Percentiles rank a stretch among this genome's conserved stretches.
phyloP scores from a whole-genome alignment of 1,284 basidiomycete species.

The Pholiota adiposa region DNA sequence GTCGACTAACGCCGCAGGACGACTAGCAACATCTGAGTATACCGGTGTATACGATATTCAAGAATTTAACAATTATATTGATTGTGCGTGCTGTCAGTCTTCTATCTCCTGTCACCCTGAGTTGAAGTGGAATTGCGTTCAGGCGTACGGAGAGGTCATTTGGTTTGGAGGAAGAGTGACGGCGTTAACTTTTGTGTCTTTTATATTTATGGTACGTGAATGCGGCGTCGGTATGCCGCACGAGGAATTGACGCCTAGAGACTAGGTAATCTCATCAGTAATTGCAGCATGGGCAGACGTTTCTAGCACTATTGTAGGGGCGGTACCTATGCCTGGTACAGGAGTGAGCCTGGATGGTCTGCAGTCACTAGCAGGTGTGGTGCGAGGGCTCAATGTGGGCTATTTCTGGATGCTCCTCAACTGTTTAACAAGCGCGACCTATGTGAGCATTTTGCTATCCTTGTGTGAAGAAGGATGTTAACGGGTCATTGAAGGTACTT shows the following conservation, averaged over 20 bases:
- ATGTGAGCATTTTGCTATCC: constrained; percentile 60
- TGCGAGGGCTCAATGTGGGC: constrained; percentile 75
- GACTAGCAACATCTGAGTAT: constrained; percentile 89
- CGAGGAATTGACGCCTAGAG: constrained; percentile 8
- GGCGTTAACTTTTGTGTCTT: constrained; percentile 86
- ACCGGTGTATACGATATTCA: constrained; percentile 98
- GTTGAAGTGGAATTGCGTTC: constrained; percentile 8
- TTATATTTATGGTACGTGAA: constrained; percentile 84
- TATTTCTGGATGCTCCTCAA: constrained; percentile 98
- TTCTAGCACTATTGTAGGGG: constrained; percentile 50
- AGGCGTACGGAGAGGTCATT: constrained; percentile 97
- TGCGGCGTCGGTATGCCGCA: constrained; percentile 2
- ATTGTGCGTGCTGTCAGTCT: constrained; percentile 63
- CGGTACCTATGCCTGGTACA: constrained; percentile 48
- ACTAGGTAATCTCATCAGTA: constrained; percentile 85
- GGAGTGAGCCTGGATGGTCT: constrained; percentile 46
- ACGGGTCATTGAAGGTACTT: constrained; percentile 65
- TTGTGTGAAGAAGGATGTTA: neutral
- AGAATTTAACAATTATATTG: constrained; percentile 98
- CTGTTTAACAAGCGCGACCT: constrained; percentile 90
- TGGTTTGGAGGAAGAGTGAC: constrained; percentile 96
- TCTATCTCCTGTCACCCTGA: neutral
- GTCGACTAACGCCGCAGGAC: neutral
- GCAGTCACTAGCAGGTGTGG: constrained; percentile 50
- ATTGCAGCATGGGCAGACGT: constrained; percentile 97